Base-by-base conservation (phyloP, 1,139 yeast genomes). In the Kurtzmaniella quercitrusa region DNA sequence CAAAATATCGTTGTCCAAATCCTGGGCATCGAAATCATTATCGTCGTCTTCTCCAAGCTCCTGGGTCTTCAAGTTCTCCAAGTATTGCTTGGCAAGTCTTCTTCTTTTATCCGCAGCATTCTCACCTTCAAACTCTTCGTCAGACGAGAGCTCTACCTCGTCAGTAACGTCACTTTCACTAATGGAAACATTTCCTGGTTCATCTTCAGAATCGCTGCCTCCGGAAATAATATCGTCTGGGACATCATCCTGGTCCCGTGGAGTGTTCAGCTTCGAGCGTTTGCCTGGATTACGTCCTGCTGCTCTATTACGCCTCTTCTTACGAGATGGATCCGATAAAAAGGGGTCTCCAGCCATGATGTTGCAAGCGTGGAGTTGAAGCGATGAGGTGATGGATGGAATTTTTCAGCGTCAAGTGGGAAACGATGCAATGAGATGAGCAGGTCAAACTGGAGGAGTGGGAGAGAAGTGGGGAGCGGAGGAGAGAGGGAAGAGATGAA, bases 21-120 rank as follows among this genome's bases (percentile, higher is more conserved):
- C 96, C 53, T 82, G 81, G n/a, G 98, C 97, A 68, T 89, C 95
- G 55, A 89, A 89, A 38, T 85, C 90, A 3, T 16, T 27, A 45
- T 68, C 71, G 21, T 72, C 75, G 25, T 76, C 79, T 39, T 62
- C 67, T 16, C 74, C 71, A 15, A 62, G 52, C 38, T 68, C 69
- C 49, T 81, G 87, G 3, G 67, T 64, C 58, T 85, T 81, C 55
- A 93, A 66, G 57, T 87, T 87, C 39, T 86, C 93, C 52, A 93
- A 70, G 63, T 93, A 93, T 62, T 91, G 95, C 62, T 90, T 90
- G 17, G 98, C 98, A 50, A 93, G 71, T 57, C 98, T 73, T 66
- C 98, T 80, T 65, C 99, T 80, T 63, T 89, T 91, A 57, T 93
- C 98, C 0, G 96, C 95, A 17, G 91, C 95, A 42, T 80, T 81